Evolutionary conservation across 768 basidiomycete species (phyloP), one percentile per base, ranked within the genome.

Genomic region (Phaeotremella skinneri): DNA sequence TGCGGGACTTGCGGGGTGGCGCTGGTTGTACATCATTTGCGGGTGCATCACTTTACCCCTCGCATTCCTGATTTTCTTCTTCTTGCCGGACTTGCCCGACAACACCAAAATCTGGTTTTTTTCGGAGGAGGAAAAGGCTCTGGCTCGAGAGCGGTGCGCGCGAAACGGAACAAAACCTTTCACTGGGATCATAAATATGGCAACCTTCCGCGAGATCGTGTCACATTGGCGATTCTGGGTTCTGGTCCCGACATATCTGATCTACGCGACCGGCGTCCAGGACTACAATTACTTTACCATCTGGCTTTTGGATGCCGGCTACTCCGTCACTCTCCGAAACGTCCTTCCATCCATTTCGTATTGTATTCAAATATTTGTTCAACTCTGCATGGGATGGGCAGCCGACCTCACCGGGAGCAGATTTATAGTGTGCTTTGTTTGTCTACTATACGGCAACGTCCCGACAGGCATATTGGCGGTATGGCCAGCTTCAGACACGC

Each of bases 21-120:
- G 64, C 49, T 68, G 67, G 67, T 32, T 68, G 17, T 68, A 55
- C 32, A 52, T 64, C 27, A 52, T 56, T 39, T 23, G n/a, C 49
- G 53, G 58, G 23, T 20, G 2, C n/a, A 53, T 53, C 26, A 53
- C 52, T 37, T 31, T 53, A 5, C 52, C 52, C 14, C 21, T 25
- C 32, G 52, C 26, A 5, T 20, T 53, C 31, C 13, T 27, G n/a
- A 13, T 5, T 27, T 27, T 51, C 9, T 23, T 13, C 21, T 23
- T 51, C 21, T 30, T 53, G 6, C 52, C 52, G 7, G 52, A 41
- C 25, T 41, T 20, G 32, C 34, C 52, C 13, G 9, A 25, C 17
- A 37, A 34, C n/a, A 34, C 52, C 52, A 53, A 53, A 51, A 14
- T 23, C 21, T 51, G 20, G 20, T 51, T 13, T 23, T 27, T 51